Evolutionary conservation across 305 asterid genomes (phyloP), one percentile per base, ranked within the genome.

Genomic region (Rubia tinctorum): DNA sequence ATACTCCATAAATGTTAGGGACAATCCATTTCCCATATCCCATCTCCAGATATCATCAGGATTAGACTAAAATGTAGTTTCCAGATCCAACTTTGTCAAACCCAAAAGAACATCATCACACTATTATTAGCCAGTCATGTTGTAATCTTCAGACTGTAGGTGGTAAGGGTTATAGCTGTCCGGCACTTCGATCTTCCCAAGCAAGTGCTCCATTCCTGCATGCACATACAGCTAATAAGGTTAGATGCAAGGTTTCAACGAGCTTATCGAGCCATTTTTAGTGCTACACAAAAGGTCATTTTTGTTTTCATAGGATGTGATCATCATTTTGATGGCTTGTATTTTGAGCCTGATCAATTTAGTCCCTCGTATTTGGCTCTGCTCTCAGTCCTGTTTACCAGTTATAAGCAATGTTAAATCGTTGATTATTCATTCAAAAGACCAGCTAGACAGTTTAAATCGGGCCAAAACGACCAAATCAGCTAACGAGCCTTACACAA

Each of bases 171-270:
- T 86, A 76, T 91, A 93, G 85, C 84, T 87, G 69, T 90, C 96
- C 0, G 93, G 94, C 42, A 85, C 89, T 82, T 91, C 96, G 72
- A 93, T 86, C 90, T 89, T 93, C 75, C 91, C 98, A 11, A 85
- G 88, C 76, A 88, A 74, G 75, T 86, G 88, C 61, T 93, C 97
- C 93, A 93, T 86, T 84, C 97, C 98, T 93, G 86, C 88, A 83
- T 77, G 64, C 40, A 60, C 71, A 72, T 30, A 60, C 68, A 14
- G 27, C 65, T n/a, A n/a, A n/a, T 37, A 4, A 18, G 60, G 25
- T 55, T n/a, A 55, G 60, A 55, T 55, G 12, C 60, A 18, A 55
- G 60, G 60, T n/a, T 18, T 55, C 60, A 18, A 53, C 59, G 9
- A 18, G 8, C 59, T 53, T 53, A n/a, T 53, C 6, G 2, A 53